These are phyloP conservation scores for Tylopilus rubrobrunneus DNA, from an alignment of 768 basidiomycete species.

Conservation along the genomic window DNA sequence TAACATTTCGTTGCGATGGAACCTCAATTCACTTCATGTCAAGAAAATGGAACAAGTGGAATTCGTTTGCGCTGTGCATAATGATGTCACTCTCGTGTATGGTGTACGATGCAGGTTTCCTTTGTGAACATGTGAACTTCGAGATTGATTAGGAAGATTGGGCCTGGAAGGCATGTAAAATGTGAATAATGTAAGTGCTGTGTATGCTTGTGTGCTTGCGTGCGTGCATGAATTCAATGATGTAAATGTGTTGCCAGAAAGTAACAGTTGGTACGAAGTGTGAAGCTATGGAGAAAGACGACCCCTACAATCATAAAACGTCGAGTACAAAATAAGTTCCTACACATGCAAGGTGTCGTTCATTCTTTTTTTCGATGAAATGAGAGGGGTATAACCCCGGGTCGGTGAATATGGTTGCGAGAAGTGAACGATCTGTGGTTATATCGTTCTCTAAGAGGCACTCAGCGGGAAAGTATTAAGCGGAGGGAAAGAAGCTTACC, in stretches of 20 bases:
- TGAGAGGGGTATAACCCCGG: conserved; percentile 5
- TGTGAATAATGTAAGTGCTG: neutral
- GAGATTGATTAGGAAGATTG: neutral
- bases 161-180: neutral
- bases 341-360: neutral
- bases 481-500: conserved; percentile 33
- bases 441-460: conserved; percentile 51
- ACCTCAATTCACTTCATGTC: neutral
- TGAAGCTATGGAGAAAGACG: neutral
- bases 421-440: conserved; percentile 15
- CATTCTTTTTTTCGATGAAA: neutral
- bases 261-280: neutral
- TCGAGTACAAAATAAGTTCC: neutral
- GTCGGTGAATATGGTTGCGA: neutral
- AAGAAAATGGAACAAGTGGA: neutral
- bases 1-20: neutral
- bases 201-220: neutral
- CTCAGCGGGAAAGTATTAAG: conserved; percentile 8
- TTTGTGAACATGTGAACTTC: conserved; percentile 2
- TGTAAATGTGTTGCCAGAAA: conserved; percentile 3
- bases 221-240: neutral
- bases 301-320: neutral
- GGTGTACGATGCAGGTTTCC: conserved; percentile 9
- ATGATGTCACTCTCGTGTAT: conserved; percentile 12
- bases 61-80: conserved; percentile 6